A percentile compares a stretch with the other conserved stretches of the same genome.
phyloP scores from a whole-genome alignment of 768 basidiomycete genomes.

The Boletus sensibilis region DNA sequence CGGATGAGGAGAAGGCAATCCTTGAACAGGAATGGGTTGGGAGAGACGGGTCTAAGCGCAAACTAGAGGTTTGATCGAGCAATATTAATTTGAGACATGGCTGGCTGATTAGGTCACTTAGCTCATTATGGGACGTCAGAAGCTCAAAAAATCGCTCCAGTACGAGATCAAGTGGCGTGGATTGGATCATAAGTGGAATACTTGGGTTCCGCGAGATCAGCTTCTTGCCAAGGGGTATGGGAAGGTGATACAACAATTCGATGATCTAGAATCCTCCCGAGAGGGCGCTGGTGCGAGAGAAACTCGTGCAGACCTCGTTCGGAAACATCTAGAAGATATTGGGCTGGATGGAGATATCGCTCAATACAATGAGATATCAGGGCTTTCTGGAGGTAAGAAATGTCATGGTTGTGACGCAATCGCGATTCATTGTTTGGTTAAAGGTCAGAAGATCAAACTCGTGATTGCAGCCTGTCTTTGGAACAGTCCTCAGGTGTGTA shows the following conservation, averaged over 20 bases:
- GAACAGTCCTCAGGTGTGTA: slow-evolving; percentile 85
- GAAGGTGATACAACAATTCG: slow-evolving; percentile 91
- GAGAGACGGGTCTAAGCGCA: slow-evolving; percentile 85
- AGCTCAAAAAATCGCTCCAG: slow-evolving; percentile 92
- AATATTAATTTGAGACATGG: slow-evolving; percentile 8
- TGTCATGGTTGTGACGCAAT: slow-evolving; percentile 10
- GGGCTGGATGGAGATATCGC: slow-evolving; percentile 97
- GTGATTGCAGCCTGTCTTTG: slow-evolving; percentile 94
- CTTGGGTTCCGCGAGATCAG: slow-evolving; percentile 88
- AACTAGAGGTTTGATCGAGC: slow-evolving; percentile 70
- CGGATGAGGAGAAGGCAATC: slow-evolving; percentile 76
- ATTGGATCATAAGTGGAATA: slow-evolving; percentile 82
- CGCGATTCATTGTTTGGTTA: slow-evolving; percentile 14
- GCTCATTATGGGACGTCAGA: slow-evolving; percentile 92
- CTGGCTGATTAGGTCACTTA: slow-evolving; percentile 31
- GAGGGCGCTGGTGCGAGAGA: slow-evolving; percentile 94
- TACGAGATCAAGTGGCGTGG: slow-evolving; percentile 91
- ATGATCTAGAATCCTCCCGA: slow-evolving; percentile 92
- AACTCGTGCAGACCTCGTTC: slow-evolving; percentile 73
- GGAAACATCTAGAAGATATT: slow-evolving; percentile 93
- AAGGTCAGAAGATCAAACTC: slow-evolving; percentile 95
- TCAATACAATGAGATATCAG: slow-evolving; percentile 95
- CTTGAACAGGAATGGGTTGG: slow-evolving; percentile 88
- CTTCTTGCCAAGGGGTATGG: slow-evolving; percentile 82
- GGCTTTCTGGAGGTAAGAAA: slow-evolving; percentile 80